Evolutionary conservation across 495 filamentous ascomycete species (phyloP).

Genomic region (Trichoderma virens): DNA sequence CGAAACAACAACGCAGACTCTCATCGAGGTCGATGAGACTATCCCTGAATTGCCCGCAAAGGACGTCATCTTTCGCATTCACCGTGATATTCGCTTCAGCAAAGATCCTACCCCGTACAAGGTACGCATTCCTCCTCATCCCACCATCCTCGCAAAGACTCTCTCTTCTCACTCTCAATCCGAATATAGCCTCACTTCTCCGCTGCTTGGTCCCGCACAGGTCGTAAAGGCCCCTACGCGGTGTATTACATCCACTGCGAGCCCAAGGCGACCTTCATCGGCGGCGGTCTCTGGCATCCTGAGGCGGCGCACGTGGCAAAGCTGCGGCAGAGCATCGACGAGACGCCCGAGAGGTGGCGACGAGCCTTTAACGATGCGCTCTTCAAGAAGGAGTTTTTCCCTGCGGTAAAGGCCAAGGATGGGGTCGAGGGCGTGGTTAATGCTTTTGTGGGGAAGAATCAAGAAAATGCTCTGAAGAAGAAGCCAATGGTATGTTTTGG

Average conservation of each 20-base stretch:
- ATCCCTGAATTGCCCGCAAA: conserved; percentile 76
- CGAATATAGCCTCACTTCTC: conserved; percentile 60
- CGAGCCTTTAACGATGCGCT: conserved; percentile 48
- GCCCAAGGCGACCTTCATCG: conserved; percentile 41
- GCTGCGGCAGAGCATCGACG: conserved; percentile 67
- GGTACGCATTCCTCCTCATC: conserved; percentile 35
- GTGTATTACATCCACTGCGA: conserved; percentile 60
- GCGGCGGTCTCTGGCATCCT: conserved; percentile 73
- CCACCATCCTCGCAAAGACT: not conserved
- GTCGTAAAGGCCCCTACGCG: conserved; percentile 78
- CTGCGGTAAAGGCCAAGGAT: conserved; percentile 45
- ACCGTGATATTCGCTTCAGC: conserved; percentile 71
- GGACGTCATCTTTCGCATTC: conserved; percentile 81
- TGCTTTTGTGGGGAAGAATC: conserved; percentile 61
- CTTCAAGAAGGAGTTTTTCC: conserved; percentile 58
- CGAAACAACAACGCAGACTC: conserved; percentile 57
- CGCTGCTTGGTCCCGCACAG: conserved; percentile 79
- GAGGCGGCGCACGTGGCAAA: conserved; percentile 51
- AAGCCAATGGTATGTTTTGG: conserved; percentile 64
- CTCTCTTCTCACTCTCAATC: conserved; percentile 9
- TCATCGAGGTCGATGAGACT: conserved; percentile 63
- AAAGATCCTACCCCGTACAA: conserved; percentile 83
- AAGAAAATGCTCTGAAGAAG: conserved; percentile 68
- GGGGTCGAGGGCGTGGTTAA: conserved; percentile 46
- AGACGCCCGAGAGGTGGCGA: conserved; percentile 57